A percentile compares a stretch with the other conserved stretches of the same genome.
phyloP scores from a whole-genome alignment of 805 yeast genomes.

The Candida hungchunana region DNA sequence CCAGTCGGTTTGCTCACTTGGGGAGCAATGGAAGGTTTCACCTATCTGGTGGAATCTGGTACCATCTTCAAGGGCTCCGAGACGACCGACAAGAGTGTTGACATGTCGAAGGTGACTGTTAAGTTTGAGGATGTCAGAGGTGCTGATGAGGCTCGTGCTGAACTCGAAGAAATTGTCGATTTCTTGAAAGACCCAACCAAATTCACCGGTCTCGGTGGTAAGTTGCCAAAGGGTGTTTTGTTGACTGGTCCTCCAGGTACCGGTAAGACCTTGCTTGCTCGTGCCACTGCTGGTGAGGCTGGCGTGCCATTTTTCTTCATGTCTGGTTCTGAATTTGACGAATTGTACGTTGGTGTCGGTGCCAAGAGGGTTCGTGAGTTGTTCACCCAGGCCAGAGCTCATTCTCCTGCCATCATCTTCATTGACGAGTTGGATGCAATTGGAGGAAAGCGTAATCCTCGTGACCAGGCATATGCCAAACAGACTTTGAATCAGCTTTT shows the following conservation, averaged over 20 bases:
- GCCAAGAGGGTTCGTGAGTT: constrained; percentile 96
- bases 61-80: constrained; percentile 74
- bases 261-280: constrained; percentile 92
- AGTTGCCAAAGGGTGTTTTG: constrained; percentile 93
- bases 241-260: constrained; percentile 99
- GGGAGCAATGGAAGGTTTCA: constrained; percentile 75
- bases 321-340: constrained; percentile 99
- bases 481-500: constrained; percentile 94
- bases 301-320: constrained; percentile 98
- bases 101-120: constrained; percentile 80
- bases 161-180: constrained; percentile 96
- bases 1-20: constrained; percentile 78
- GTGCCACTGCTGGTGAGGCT: constrained; percentile 99
- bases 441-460: constrained; percentile 96
- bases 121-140: constrained; percentile 93
- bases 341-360: constrained; percentile 97
- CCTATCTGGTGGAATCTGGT: constrained; percentile 76
- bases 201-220: constrained; percentile 96
- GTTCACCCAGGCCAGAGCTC: constrained; percentile 86
- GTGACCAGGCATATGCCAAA: constrained; percentile 96
- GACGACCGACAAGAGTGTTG: constrained; percentile 72
- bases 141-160: constrained; percentile 97
- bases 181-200: constrained; percentile 93
- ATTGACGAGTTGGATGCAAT: constrained; percentile 98
- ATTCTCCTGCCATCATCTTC: constrained; percentile 95